Evolutionary conservation across 352 stramenopile genomes (phyloP).

Genomic region (Phytophthora tentaculata): DNA sequence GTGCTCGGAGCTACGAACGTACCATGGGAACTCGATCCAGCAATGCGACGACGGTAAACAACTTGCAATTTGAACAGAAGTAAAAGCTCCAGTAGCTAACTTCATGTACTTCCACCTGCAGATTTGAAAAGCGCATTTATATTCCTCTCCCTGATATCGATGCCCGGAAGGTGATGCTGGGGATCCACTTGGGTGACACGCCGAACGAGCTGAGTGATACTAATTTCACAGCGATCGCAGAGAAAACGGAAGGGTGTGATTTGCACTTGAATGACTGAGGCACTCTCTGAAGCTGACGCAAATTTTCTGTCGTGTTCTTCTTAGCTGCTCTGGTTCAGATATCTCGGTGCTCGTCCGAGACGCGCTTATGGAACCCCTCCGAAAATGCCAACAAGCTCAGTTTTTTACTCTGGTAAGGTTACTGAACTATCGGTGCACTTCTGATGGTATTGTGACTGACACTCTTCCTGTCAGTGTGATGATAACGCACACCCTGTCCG

Average conservation of each 20-base stretch:
- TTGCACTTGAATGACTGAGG: neutral
- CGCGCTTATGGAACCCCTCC: conserved; percentile 97
- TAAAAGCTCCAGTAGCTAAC: conserved; percentile 3
- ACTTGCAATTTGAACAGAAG: conserved; percentile 1
- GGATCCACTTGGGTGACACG: conserved; percentile 98
- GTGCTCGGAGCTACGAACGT: conserved; percentile 98
- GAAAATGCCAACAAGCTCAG: conserved; percentile 97
- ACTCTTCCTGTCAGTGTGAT: conserved; percentile 59
- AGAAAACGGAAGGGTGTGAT: conserved; percentile 92
- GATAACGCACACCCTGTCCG: conserved; percentile 65
- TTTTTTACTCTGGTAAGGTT: conserved; percentile 80
- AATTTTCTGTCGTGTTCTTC: neutral
- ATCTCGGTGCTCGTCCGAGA: conserved; percentile 97
- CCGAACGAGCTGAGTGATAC: conserved; percentile 92
- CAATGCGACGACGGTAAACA: conserved; percentile 93
- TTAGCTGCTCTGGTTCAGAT: conserved; percentile 94
- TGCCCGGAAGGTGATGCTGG: conserved; percentile 95
- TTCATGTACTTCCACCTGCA: conserved; percentile 28
- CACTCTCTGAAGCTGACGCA: conserved; percentile 6
- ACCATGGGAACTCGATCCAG: conserved; percentile 97
- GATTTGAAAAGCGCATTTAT: conserved; percentile 99
- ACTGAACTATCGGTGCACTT: neutral
- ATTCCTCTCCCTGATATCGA: conserved; percentile 96
- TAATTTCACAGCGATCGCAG: conserved; percentile 94
- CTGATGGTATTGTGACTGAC: neutral